Conservation (phyloP, 139 green algal genomes). For the Chlorella sorokiniana region DNA sequence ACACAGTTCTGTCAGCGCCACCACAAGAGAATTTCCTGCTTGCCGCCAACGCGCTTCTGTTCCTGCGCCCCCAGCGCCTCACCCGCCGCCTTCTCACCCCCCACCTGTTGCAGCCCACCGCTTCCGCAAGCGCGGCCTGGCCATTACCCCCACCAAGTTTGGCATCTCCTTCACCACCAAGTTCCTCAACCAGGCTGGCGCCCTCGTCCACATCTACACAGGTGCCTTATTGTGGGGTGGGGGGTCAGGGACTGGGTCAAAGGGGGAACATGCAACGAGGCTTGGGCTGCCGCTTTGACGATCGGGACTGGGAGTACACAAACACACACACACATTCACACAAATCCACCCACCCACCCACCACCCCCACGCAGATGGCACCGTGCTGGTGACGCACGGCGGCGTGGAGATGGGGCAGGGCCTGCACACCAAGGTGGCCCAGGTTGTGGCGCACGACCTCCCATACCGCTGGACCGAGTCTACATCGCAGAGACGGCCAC, state of each 20-base stretch:
- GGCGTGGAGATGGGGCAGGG: slow-evolving; percentile 99
- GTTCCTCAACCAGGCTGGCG: slow-evolving; percentile 77
- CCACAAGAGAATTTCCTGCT: too few relatives aligned
- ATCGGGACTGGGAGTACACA: too few relatives aligned
- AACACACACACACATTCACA: slow-evolving; percentile 48
- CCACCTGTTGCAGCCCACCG: neutral
- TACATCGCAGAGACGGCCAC: slow-evolving; percentile 94
- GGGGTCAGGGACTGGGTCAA: too few relatives aligned
- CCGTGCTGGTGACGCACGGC: slow-evolving; percentile 92
- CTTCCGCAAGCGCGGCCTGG: slow-evolving; percentile 89
- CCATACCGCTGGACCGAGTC: slow-evolving; percentile 77
- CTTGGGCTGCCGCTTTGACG: too few relatives aligned
- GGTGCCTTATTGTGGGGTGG: neutral
- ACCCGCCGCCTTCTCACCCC: neutral
- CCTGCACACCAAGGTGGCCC: slow-evolving; percentile 96
- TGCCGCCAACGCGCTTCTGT: neutral
- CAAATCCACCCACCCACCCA: neutral
- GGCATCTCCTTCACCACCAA: slow-evolving; percentile 91
- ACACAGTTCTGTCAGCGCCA: too few relatives aligned
- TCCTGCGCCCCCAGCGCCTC: neutral
- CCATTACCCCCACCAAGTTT: slow-evolving; percentile 94
- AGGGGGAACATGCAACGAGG: too few relatives aligned
- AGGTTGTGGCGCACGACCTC: slow-evolving; percentile 85
- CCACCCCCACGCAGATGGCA: slow-evolving; percentile 74
- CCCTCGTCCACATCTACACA: slow-evolving; percentile 94